These are phyloP conservation scores for Colletotrichum sp. DNA, from an alignment of 2,329 filamentous ascomycete genomes.

Conservation along the genomic window DNA sequence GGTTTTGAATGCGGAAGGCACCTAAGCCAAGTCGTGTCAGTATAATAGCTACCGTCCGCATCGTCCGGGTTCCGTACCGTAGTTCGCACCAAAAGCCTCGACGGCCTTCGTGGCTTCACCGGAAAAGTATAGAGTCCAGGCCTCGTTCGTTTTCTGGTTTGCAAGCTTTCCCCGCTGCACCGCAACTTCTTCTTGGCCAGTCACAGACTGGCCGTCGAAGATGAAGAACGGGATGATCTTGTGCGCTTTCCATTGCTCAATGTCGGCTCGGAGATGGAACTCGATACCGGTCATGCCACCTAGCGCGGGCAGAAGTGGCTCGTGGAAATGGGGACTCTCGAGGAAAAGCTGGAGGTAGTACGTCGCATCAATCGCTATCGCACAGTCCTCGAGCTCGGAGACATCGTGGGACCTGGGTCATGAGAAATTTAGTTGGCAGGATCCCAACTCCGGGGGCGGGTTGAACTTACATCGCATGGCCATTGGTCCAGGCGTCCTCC, in stretches of 20 bases:
- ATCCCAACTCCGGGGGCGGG: neutral
- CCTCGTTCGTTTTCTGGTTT: slow-evolving; percentile 73
- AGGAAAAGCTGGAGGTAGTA: slow-evolving; percentile 86
- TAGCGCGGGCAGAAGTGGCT: slow-evolving; percentile 88
- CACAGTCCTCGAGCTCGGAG: slow-evolving; percentile 73
- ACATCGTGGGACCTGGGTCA: slow-evolving; percentile 62
- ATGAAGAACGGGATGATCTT: slow-evolving; percentile 84
- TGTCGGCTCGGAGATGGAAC: slow-evolving; percentile 75
- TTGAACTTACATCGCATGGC: slow-evolving; percentile 31
- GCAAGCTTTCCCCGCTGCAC: slow-evolving; percentile 69
- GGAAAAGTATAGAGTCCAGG: slow-evolving; percentile 87
- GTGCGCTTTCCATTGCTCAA: slow-evolving; percentile 73
- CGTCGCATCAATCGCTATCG: slow-evolving; percentile 86
- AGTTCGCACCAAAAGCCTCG: slow-evolving; percentile 78
- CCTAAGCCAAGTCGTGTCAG: slow-evolving; percentile 49
- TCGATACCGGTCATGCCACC: slow-evolving; percentile 86
- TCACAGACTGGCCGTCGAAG: slow-evolving; percentile 86
- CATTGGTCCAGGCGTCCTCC: slow-evolving; percentile 46
- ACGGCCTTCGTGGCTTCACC: slow-evolving; percentile 83
- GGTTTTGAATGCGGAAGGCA: slow-evolving; percentile 71
- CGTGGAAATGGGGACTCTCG: slow-evolving; percentile 71
- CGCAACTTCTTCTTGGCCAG: slow-evolving; percentile 74
- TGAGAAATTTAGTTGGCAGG: neutral
- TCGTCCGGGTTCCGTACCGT: slow-evolving; percentile 57
- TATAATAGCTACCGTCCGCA: neutral